These are phyloP conservation scores for Botrytis galanthina DNA, from an alignment of 2,329 filamentous ascomycete species.

Conservation along the genomic window DNA sequence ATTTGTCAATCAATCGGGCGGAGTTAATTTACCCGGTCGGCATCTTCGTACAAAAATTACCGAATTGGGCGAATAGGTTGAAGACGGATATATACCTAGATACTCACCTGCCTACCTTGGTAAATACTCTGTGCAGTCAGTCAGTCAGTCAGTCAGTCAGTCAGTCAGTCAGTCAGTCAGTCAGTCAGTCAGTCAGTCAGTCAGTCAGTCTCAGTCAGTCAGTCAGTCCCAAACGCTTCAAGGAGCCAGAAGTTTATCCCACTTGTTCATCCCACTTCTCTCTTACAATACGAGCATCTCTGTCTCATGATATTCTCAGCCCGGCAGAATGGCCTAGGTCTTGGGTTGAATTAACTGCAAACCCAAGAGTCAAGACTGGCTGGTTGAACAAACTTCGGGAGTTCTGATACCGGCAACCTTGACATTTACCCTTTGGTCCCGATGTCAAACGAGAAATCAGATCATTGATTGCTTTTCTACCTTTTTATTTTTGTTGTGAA, in stretches of 20 bases:
- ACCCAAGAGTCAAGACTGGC: too few relatives aligned
- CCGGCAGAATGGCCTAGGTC: background rate
- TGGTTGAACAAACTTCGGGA: background rate
- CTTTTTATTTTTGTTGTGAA: background rate
- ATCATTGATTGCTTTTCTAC: background rate
- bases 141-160: too few relatives aligned
- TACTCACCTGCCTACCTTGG: background rate
- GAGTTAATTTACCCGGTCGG: background rate
- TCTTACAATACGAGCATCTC: background rate
- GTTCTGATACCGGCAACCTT: background rate
- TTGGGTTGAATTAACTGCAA: background rate
- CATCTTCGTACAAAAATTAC: background rate
- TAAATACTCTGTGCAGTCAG: too few relatives aligned
- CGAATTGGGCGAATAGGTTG: background rate
- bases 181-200: too few relatives aligned
- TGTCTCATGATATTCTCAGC: background rate
- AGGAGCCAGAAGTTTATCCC: background rate
- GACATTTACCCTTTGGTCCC: background rate
- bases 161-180: too few relatives aligned
- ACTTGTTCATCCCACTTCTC: background rate
- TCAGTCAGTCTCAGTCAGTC: too few relatives aligned
- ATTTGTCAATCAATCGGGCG: background rate
- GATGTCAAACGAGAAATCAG: background rate
- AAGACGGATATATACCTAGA: background rate
- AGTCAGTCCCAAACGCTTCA: background rate